phyloP scores from a whole-genome alignment of 441 rosid species.

The Jatropha multifida region DNA sequence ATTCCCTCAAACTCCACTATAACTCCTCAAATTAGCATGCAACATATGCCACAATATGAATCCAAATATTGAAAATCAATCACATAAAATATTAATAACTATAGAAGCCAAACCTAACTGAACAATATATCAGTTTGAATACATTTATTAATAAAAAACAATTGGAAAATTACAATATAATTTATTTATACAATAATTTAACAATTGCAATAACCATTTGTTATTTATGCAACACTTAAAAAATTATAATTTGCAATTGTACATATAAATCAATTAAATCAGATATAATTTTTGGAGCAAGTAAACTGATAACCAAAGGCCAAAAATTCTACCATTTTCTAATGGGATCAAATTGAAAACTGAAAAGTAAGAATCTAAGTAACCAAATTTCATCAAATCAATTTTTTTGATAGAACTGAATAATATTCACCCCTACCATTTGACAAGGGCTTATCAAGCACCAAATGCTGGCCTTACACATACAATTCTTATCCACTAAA shows the following conservation, averaged over 20 bases:
- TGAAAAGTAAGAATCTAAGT: background rate
- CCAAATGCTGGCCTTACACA: background rate
- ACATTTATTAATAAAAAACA: too few relatives aligned
- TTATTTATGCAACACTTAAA: too few relatives aligned
- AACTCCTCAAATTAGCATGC: background rate
- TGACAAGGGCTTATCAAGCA: background rate
- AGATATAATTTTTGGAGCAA: background rate
- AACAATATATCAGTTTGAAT: too few relatives aligned
- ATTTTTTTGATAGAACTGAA: background rate
- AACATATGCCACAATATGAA: background rate
- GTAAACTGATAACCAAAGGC: background rate
- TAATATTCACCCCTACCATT: background rate
- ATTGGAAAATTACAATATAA: too few relatives aligned
- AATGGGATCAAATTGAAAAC: background rate
- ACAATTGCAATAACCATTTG: too few relatives aligned
- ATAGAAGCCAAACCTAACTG: too few relatives aligned
- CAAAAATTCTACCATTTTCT: background rate
- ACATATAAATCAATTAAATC: background rate
- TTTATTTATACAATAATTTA: too few relatives aligned
- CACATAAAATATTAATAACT: background rate
- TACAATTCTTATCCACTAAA: background rate
- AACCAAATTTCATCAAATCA: background rate
- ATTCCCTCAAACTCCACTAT: background rate
- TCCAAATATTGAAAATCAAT: background rate
- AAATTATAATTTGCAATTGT: background rate